phyloP scores from a whole-genome alignment of 2,329 filamentous ascomycete genomes.

The Periconia macrospinosa region DNA sequence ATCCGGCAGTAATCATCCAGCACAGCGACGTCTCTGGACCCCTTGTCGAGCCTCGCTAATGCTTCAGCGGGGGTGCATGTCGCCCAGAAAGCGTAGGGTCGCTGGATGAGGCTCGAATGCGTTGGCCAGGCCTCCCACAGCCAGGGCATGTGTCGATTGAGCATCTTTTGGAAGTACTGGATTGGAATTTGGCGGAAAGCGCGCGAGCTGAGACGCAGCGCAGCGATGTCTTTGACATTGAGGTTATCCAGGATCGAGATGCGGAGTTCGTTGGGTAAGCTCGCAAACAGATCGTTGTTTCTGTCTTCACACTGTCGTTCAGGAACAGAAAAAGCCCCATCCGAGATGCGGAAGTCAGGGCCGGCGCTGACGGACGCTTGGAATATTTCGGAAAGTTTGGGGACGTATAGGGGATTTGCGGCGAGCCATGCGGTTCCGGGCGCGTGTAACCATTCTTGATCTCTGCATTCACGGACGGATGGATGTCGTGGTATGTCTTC shows the following conservation, averaged over 20 bases:
- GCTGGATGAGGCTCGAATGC: background rate
- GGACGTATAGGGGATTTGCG: constrained; percentile 26
- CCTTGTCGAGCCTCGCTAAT: background rate
- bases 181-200: constrained; percentile 21
- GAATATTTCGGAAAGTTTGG: constrained; percentile 15
- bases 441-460: constrained; percentile 13
- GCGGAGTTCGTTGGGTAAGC: constrained; percentile 19
- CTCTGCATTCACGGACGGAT: background rate
- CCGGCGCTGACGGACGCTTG: background rate
- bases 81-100: constrained; percentile 9
- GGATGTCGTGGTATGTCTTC: background rate
- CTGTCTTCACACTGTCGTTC: too few species aligned
- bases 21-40: background rate
- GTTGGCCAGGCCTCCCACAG: constrained; percentile 22
- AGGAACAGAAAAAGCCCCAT: background rate
- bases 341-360: constrained; percentile 1
- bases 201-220: constrained; percentile 19
- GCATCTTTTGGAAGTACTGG: constrained; percentile 16
- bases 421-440: constrained; percentile 17
- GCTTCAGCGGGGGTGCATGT: background rate
- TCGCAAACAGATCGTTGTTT: constrained; percentile 14
- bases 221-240: constrained; percentile 19
- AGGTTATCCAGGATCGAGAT: constrained; percentile 18
- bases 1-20: constrained; percentile 5
- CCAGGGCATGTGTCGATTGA: constrained; percentile 26